These are phyloP conservation scores for Halophytophthora batemanensis DNA, from an alignment of 352 stramenopile genomes.

Conservation along the genomic window DNA sequence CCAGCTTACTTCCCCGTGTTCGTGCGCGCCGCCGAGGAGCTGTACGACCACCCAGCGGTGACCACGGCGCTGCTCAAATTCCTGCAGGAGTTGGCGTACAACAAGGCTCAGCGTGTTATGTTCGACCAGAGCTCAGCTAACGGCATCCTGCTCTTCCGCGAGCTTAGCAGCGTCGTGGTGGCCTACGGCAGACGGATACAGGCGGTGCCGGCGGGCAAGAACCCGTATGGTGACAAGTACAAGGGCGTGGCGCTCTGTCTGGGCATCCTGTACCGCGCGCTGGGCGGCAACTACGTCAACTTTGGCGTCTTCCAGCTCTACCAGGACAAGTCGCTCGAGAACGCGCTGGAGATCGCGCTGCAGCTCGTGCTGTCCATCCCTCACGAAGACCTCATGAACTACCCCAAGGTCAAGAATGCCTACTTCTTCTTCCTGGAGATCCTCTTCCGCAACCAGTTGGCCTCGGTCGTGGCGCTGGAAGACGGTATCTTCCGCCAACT, in stretches of 20 bases:
- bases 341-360: constrained; percentile 93
- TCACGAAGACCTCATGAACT: constrained; percentile 95
- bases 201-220: constrained; percentile 73
- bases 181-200: constrained; percentile 92
- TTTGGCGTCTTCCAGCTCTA: constrained; percentile 99
- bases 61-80: constrained; percentile 98
- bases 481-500: constrained; percentile 95
- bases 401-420: constrained; percentile 97
- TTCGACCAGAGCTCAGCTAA: constrained; percentile 98
- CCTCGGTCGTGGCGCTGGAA: constrained; percentile 92
- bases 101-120: constrained; percentile 96
- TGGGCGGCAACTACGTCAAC: constrained; percentile 97
- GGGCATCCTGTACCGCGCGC: constrained; percentile 83
- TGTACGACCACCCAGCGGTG: constrained; percentile 92
- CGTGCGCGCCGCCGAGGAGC: constrained; percentile 91
- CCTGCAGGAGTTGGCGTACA: constrained; percentile 93
- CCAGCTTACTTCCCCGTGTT: constrained; percentile 95
- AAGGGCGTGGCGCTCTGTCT: constrained; percentile 96
- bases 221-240: constrained; percentile 96
- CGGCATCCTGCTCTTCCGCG: constrained; percentile 97
- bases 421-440: constrained; percentile 99
- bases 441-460: constrained; percentile 97
- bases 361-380: constrained; percentile 95
- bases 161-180: constrained; percentile 94
- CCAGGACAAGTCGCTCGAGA: constrained; percentile 94